Percentiles rank a stretch among this genome's conserved stretches.
Evolutionary conservation across 805 yeast species (phyloP).

Genomic region (Wickerhamomyces chambardii): DNA sequence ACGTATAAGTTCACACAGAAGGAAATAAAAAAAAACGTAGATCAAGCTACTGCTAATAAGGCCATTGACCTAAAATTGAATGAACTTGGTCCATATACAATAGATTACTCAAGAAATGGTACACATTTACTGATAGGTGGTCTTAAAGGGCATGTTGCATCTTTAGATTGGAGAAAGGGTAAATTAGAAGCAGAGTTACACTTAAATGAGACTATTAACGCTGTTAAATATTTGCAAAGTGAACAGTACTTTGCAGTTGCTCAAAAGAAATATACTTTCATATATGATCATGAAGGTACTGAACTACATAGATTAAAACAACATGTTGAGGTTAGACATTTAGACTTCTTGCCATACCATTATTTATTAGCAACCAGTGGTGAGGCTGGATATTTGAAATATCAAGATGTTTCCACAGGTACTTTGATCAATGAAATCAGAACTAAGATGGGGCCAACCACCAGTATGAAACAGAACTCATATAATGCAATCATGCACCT

Average conservation of each 20-base stretch:
- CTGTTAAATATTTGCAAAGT: conserved; percentile 84
- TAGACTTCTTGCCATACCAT: conserved; percentile 92
- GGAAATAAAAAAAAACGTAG: conserved; percentile 72
- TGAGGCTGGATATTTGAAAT: conserved; percentile 78
- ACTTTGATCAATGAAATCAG: conserved; percentile 71
- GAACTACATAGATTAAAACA: conserved; percentile 89
- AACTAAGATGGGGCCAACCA: conserved; percentile 87
- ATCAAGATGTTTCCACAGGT: conserved; percentile 95
- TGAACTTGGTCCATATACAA: conserved; percentile 78
- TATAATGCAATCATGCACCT: conserved; percentile 93
- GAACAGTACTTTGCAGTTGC: conserved; percentile 96
- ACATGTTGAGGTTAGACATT: conserved; percentile 74
- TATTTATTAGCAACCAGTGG: conserved; percentile 84
- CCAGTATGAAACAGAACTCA: conserved; percentile 82
- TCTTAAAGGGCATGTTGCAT: conserved; percentile 88
- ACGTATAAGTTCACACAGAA: conserved; percentile 79
- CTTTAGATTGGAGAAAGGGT: conserved; percentile 94
- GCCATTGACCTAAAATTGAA: conserved; percentile 62
- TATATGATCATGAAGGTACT: conserved; percentile 84
- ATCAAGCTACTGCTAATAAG: conserved; percentile 65
- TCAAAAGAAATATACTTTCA: conserved; percentile 88
- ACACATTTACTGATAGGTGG: conserved; percentile 82
- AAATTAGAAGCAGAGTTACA: conserved; percentile 71
- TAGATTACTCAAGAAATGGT: conserved; percentile 84
- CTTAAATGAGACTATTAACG: conserved; percentile 82